Evolutionary conservation across 2,329 filamentous ascomycete genomes (phyloP).

Genomic region (Sarocladium oryzae): DNA sequence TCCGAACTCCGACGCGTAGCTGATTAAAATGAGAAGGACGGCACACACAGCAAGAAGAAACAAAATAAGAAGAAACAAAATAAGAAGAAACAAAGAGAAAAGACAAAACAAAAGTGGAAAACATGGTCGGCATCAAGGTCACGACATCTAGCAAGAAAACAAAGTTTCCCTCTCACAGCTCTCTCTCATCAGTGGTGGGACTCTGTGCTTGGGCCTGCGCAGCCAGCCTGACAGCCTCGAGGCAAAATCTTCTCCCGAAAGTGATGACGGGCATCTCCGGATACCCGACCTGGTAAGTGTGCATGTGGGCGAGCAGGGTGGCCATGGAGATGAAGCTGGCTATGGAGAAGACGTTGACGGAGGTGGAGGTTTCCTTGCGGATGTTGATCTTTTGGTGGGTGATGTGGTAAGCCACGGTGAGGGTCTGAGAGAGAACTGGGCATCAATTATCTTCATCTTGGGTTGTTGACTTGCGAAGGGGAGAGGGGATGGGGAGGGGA

Average conservation of each 20-base stretch:
- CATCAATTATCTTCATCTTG: no score
- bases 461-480: no score
- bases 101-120: no score
- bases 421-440: slow-evolving; percentile 41
- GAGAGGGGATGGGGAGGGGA: not conserved
- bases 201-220: slow-evolving; percentile 20
- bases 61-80: not conserved
- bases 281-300: slow-evolving; percentile 55
- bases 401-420: slow-evolving; percentile 69
- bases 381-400: slow-evolving; percentile 76
- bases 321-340: slow-evolving; percentile 73
- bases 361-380: slow-evolving; percentile 70
- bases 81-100: no score
- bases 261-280: slow-evolving; percentile 51
- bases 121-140: no score
- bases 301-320: slow-evolving; percentile 59
- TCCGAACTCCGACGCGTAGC: not conserved
- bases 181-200: slow-evolving; percentile 21
- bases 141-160: no score
- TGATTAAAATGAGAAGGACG: not conserved
- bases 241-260: slow-evolving; percentile 27
- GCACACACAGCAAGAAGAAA: not conserved
- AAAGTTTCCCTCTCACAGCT: slow-evolving; percentile 21
- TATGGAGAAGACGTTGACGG: slow-evolving; percentile 70
- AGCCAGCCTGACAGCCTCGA: slow-evolving; percentile 25